phyloP scores from a whole-genome alignment of 1,284 basidiomycete species.

The Heterobasidion annosum region DNA sequence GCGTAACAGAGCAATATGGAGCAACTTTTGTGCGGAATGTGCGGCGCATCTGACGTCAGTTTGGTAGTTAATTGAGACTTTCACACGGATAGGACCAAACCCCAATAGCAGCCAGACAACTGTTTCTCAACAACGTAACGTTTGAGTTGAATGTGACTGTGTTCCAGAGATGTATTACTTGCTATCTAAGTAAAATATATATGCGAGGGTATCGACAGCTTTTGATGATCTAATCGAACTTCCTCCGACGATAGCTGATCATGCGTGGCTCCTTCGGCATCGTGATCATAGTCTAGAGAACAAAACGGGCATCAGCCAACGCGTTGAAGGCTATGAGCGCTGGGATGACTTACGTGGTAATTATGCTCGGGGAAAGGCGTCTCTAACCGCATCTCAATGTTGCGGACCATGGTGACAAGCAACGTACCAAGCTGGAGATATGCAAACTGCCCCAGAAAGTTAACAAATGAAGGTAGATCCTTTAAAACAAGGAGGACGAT shows the following conservation, averaged over 20 bases:
- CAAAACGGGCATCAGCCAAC: background rate
- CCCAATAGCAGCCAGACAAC: no score
- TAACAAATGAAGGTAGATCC: background rate
- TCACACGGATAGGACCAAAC: no score
- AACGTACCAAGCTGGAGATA: slow-evolving; percentile 90
- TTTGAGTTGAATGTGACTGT: background rate
- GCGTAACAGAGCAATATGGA: no score
- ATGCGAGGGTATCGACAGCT: background rate
- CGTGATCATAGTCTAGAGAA: slow-evolving; percentile 60
- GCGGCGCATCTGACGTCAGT: no score
- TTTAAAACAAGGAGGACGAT: slow-evolving; percentile 13
- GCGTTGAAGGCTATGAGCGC: background rate
- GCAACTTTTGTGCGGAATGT: no score
- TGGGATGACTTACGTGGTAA: slow-evolving; percentile 63
- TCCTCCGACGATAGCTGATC: slow-evolving; percentile 30
- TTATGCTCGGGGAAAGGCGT: slow-evolving; percentile 74
- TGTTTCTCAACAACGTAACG: no score
- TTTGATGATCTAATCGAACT: slow-evolving; percentile 7
- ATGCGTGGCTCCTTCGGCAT: slow-evolving; percentile 47
- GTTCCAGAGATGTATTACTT: background rate
- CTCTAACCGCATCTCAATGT: slow-evolving; percentile 67
- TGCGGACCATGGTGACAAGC: slow-evolving; percentile 72
- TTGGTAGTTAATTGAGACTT: no score
- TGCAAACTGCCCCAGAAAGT: slow-evolving; percentile 62
- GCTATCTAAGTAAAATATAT: background rate